Evolutionary conservation across 495 filamentous ascomycete genomes (phyloP), one percentile per base, ranked within the genome.

Genomic region (Talaromyces adpressus): DNA sequence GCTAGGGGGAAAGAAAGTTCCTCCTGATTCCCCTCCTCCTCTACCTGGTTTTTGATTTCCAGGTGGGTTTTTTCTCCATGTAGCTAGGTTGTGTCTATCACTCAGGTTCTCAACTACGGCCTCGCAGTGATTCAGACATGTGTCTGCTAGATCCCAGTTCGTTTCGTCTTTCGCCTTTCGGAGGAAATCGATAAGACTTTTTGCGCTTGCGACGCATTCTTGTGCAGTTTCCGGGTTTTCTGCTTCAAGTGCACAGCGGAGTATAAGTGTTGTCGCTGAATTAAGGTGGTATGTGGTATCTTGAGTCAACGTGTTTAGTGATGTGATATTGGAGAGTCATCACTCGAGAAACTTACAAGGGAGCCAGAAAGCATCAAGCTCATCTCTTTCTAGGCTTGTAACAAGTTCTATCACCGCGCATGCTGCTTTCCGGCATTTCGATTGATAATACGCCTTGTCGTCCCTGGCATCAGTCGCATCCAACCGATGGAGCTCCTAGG

Each of bases 71-170:
- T 47, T 41, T 14, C 58, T 39, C 58, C 32, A 60, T 25, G 32
- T 60, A 14, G 32, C 58, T 22, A 60, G 20, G 23, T 47, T 41
- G 34, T 60, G 58, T 8, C 23, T 60, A 36, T 60, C 39, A 47
- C 58, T 60, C 16, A 60, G 32, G 11, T 41, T 60, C 8, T 60
- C 58, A 23, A 47, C 39, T 25, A 60, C 36, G 39, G 58, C 70
- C 6, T 62, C 66, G 52, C 71, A 73, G 51, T 71, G 69, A 22
- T 68, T 63, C 9, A 77, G 64, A 59, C 74, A 77, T 45, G 71
- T 66, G 8, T 68, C 65, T 20, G 71, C 74, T 18, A 77, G 66
- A 66, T 77, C 74, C 74, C 74, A 77, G 29, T 69, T 69, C 53
- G 71, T 64, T 23, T 70, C 70, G 6, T 66, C 56, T 49, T 71